These are phyloP conservation scores for Bruguiera parviflora DNA, from an alignment of 345 rosid species.

Conservation along the genomic window DNA sequence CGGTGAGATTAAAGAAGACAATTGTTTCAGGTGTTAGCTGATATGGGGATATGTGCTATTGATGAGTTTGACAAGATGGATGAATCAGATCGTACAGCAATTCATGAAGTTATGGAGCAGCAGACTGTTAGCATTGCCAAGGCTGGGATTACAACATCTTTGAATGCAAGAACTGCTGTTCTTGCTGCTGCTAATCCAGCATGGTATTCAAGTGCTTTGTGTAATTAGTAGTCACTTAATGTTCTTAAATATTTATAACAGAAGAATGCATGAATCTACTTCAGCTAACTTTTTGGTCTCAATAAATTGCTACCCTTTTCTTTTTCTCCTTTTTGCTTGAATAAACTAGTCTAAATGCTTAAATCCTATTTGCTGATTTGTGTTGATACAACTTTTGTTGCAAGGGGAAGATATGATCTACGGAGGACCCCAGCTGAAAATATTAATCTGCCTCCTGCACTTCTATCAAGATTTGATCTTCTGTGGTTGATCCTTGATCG, in stretches of 20 bases:
- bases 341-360: slow-evolving; percentile 1
- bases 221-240: slow-evolving; percentile 5
- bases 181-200: slow-evolving; percentile 99
- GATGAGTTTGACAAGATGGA: slow-evolving; percentile 99
- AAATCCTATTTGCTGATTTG: slow-evolving; percentile 12
- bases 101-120: slow-evolving; percentile 99
- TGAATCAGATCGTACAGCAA: slow-evolving; percentile 95
- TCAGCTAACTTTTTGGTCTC: neutral
- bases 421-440: slow-evolving; percentile 98
- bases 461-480: slow-evolving; percentile 92
- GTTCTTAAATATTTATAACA: neutral
- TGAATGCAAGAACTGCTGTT: slow-evolving; percentile 96
- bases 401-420: slow-evolving; percentile 97
- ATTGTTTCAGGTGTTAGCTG: slow-evolving; percentile 81
- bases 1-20: slow-evolving; percentile 12
- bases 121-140: slow-evolving; percentile 99
- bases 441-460: slow-evolving; percentile 95
- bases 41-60: slow-evolving; percentile 99
- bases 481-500: slow-evolving; percentile 95
- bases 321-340: neutral
- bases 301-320: neutral
- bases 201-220: slow-evolving; percentile 47
- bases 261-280: neutral
- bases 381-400: slow-evolving; percentile 22
- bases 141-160: slow-evolving; percentile 96